These are phyloP conservation scores for Heritiera fomes DNA, from an alignment of 345 rosid species.

Conservation along the genomic window DNA sequence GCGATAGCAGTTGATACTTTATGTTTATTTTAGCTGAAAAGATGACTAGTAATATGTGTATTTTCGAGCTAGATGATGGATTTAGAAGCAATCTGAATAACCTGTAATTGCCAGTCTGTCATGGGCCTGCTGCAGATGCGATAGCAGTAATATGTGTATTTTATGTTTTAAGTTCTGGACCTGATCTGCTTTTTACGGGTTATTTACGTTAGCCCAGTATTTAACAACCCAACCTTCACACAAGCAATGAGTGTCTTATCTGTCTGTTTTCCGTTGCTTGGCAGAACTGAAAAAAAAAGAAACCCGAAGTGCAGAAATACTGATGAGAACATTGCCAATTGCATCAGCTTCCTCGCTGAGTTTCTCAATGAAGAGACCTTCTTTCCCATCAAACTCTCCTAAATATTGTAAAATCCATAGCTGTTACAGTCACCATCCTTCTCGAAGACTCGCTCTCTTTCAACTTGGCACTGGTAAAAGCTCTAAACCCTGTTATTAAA, in stretches of 20 bases:
- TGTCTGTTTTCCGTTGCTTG: too few species aligned
- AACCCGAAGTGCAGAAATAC: constrained; percentile 21
- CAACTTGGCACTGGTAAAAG: constrained; percentile 40
- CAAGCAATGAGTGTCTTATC: too few species aligned
- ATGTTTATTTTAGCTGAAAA: too few species aligned
- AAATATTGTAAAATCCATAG: neutral
- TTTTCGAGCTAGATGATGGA: constrained; percentile 1
- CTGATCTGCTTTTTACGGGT: too few species aligned
- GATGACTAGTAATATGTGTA: neutral
- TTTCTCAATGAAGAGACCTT: neutral
- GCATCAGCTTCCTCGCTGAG: constrained; percentile 25
- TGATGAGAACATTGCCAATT: constrained; percentile 20
- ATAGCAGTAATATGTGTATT: too few species aligned
- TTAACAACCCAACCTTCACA: too few species aligned
- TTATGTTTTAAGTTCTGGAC: too few species aligned
- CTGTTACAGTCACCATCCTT: constrained; percentile 26
- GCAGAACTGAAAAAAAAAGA: too few species aligned
- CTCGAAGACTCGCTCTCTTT: constrained; percentile 47
- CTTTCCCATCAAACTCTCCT: neutral
- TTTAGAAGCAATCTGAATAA: constrained; percentile 25
- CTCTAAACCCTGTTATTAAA: neutral
- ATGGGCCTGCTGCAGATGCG: too few species aligned
- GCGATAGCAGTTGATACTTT: constrained; percentile 60
- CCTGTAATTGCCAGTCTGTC: constrained; percentile 44
- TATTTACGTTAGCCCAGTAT: too few species aligned